Evolutionary conservation across 768 basidiomycete genomes (phyloP).

Genomic region (Kwoniella newhampshirensis): DNA sequence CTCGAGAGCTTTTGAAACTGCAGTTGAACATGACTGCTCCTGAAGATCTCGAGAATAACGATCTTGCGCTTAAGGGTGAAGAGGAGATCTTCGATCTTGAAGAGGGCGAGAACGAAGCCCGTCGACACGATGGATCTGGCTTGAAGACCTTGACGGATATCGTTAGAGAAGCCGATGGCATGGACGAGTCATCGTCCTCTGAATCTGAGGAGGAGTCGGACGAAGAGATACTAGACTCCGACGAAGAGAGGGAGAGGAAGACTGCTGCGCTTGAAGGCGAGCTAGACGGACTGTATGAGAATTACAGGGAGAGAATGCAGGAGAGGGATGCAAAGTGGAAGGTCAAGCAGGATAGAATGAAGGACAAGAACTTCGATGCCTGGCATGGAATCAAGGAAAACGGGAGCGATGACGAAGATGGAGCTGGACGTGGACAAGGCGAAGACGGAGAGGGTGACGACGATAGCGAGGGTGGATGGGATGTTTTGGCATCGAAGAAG

Average conservation of each 20-base stretch:
- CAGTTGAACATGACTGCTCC: slow-evolving; percentile 97
- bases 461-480: slow-evolving; percentile 56
- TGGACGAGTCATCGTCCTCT: slow-evolving; percentile 53
- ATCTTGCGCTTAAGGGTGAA: slow-evolving; percentile 62
- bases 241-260: slow-evolving; percentile 64
- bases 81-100: slow-evolving; percentile 90
- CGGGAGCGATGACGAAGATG: slow-evolving; percentile 36
- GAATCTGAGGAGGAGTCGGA: slow-evolving; percentile 47
- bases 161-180: slow-evolving; percentile 55
- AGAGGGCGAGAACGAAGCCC: slow-evolving; percentile 59
- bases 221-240: slow-evolving; percentile 59
- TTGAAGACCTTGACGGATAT: slow-evolving; percentile 57
- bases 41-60: slow-evolving; percentile 80
- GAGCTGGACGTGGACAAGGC: slow-evolving; percentile 41
- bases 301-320: slow-evolving; percentile 73
- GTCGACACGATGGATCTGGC: slow-evolving; percentile 53
- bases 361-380: slow-evolving; percentile 70
- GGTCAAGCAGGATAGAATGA: slow-evolving; percentile 72
- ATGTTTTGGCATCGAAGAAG: slow-evolving; percentile 45
- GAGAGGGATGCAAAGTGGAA: slow-evolving; percentile 86
- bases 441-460: slow-evolving; percentile 56
- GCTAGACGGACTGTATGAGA: slow-evolving; percentile 82
- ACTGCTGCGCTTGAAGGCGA: slow-evolving; percentile 72
- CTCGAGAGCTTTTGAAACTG: slow-evolving; percentile 85
- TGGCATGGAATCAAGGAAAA: slow-evolving; percentile 70